Conservation (phyloP, 2,329 filamentous ascomycete genomes). For the Alternaria atra region DNA sequence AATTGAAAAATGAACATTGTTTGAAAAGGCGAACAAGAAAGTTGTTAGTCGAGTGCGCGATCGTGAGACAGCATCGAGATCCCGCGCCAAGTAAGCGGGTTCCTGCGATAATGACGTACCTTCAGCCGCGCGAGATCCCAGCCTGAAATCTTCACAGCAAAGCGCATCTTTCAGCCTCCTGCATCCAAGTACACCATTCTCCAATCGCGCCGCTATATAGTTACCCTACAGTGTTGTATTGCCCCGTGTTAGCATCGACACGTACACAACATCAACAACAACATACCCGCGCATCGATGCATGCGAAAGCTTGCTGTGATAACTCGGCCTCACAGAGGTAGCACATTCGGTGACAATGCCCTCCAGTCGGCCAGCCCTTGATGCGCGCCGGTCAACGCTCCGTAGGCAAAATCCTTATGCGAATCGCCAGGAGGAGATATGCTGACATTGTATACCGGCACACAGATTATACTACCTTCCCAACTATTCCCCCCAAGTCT, state of each 20-base stretch:
- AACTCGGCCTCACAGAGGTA: conserved; percentile 35
- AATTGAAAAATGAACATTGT: neutral
- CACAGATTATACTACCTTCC: conserved; percentile 78
- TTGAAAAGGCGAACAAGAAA: neutral
- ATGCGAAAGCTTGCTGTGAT: conserved; percentile 12
- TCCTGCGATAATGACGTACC: conserved; percentile 14
- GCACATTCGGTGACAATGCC: conserved; percentile 34
- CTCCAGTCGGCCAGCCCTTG: conserved; percentile 46
- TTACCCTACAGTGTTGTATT: neutral
- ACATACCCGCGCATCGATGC: conserved; percentile 17
- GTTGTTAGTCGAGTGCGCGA: neutral
- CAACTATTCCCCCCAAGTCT: conserved; percentile 74
- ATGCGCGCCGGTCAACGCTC: conserved; percentile 61
- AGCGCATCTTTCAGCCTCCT: conserved; percentile 1
- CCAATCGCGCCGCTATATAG: neutral
- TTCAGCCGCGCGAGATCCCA: conserved; percentile 10
- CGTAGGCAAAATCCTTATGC: conserved; percentile 36
- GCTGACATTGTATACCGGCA: neutral
- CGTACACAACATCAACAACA: neutral
- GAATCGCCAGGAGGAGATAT: neutral
- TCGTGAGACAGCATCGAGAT: conserved; percentile 2
- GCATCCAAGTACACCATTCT: neutral
- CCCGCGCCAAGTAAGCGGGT: conserved; percentile 14
- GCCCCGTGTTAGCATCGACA: neutral
- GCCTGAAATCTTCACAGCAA: conserved; percentile 13